These are phyloP conservation scores for Globisporangium middletonii DNA, from an alignment of 352 stramenopile genomes.

Conservation along the genomic window DNA sequence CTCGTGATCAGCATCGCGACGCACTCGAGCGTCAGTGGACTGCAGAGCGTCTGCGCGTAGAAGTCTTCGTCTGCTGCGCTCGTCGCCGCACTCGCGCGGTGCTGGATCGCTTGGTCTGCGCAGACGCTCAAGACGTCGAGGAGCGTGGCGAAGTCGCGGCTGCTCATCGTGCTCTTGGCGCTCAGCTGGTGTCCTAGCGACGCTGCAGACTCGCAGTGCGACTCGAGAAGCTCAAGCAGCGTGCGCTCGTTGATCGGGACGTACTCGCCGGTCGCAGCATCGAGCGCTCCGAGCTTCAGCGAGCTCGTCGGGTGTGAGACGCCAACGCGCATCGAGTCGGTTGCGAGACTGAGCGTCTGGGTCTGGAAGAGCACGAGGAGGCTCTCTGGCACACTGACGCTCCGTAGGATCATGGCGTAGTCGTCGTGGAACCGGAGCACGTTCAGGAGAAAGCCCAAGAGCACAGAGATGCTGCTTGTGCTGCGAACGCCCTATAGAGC, in stretches of 20 bases:
- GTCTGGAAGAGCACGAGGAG: conserved; percentile 36
- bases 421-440: conserved; percentile 37
- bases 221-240: conserved; percentile 35
- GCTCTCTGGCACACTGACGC: conserved; percentile 29
- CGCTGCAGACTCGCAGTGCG: conserved; percentile 26
- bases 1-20: conserved; percentile 32
- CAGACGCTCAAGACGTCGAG: conserved; percentile 41
- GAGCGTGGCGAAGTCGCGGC: conserved; percentile 27
- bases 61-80: conserved; percentile 19
- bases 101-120: conserved; percentile 5
- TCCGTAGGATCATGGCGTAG: conserved; percentile 34
- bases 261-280: conserved; percentile 13
- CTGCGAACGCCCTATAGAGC: not conserved
- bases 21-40: conserved; percentile 34
- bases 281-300: conserved; percentile 21
- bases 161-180: conserved; percentile 13
- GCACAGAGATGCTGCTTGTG: conserved; percentile 20
- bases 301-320: conserved; percentile 44
- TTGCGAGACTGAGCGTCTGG: conserved; percentile 21
- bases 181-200: conserved; percentile 2
- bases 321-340: conserved; percentile 32
- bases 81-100: not conserved
- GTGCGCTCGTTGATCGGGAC: conserved; percentile 23
- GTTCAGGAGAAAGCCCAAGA: conserved; percentile 35
- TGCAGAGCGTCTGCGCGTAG: conserved; percentile 25